These are phyloP conservation scores for Didymella pomorum DNA, from an alignment of 2,329 filamentous ascomycete genomes.

Conservation along the genomic window DNA sequence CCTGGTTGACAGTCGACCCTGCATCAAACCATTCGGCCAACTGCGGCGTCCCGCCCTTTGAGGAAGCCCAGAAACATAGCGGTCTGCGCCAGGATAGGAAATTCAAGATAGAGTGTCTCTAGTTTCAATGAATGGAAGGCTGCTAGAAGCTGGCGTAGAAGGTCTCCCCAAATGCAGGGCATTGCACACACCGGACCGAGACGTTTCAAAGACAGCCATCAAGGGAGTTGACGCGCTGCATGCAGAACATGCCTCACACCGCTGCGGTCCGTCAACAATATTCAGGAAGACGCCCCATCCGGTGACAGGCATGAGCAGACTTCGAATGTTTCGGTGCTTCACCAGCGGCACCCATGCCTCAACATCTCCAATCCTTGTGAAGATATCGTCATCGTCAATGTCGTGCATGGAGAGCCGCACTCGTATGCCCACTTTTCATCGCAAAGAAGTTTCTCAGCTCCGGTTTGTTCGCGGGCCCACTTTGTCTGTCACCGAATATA, in stretches of 20 bases:
- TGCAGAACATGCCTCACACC: constrained; percentile 6
- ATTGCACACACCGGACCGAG: constrained; percentile 1
- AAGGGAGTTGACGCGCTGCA: constrained; percentile 5
- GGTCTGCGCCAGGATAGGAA: constrained; percentile 10
- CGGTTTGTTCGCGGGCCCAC: constrained; percentile 24
- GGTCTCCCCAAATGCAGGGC: constrained; percentile 17
- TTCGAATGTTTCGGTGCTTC: constrained; percentile 14
- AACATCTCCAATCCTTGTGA: constrained; percentile 12
- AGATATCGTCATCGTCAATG: constrained; percentile 16
- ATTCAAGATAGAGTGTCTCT: constrained; percentile 8
- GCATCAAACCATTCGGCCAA: constrained; percentile 6
- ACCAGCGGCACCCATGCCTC: constrained; percentile 19
- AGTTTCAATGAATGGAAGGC: constrained; percentile 7
- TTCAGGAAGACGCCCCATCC: constrained; percentile 1
- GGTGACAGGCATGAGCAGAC: constrained; percentile 13
- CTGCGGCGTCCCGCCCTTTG: constrained; percentile 2
- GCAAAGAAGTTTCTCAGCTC: constrained; percentile 22
- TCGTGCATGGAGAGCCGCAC: constrained; percentile 17
- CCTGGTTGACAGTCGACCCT: neutral
- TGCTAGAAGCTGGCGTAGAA: constrained; percentile 23
- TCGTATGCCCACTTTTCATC: constrained; percentile 17
- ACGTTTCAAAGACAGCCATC: constrained; percentile 6
- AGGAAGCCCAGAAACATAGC: constrained; percentile 2
- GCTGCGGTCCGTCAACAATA: constrained; percentile 2
- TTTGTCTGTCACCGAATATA: constrained; percentile 5